Conservation (phyloP, 2,329 filamentous ascomycete genomes). For the Sarocladium brachiariae region DNA sequence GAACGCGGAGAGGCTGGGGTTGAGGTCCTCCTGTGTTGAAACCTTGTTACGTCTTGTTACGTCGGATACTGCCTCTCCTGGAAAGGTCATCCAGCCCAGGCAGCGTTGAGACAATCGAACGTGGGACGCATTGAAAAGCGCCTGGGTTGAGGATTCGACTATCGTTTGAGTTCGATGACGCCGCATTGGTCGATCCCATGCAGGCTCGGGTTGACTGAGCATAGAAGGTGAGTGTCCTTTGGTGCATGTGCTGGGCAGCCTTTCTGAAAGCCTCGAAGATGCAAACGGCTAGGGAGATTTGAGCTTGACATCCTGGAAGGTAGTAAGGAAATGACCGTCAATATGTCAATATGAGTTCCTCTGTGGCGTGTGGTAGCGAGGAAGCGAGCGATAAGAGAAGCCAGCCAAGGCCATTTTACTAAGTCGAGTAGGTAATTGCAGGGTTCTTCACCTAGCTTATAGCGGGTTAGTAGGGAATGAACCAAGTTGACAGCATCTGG, state of each 20-base stretch:
- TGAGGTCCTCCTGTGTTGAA: not conserved
- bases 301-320: no score
- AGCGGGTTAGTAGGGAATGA: no score
- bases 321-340: no score
- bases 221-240: not conserved
- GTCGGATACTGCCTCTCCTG: not conserved
- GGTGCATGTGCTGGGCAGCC: not conserved
- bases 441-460: no score
- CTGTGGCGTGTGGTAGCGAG: no score
- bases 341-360: no score
- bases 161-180: not conserved
- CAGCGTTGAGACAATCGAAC: not conserved
- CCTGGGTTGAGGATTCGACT: not conserved
- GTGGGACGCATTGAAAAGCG: not conserved
- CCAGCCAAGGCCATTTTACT: not conserved
- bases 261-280: no score
- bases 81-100: not conserved
- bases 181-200: not conserved
- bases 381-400: conserved; percentile 3
- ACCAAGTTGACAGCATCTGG: no score
- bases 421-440: conserved; percentile 8
- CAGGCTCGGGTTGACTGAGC: no score
- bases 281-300: no score
- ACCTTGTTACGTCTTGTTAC: conserved; percentile 5
- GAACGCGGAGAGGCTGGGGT: conserved; percentile 8